Percentiles rank a stretch among this genome's conserved stretches.
Evolutionary conservation across 192 early-diverging fungal species (phyloP).

Genomic region (Coemansia sp.): DNA sequence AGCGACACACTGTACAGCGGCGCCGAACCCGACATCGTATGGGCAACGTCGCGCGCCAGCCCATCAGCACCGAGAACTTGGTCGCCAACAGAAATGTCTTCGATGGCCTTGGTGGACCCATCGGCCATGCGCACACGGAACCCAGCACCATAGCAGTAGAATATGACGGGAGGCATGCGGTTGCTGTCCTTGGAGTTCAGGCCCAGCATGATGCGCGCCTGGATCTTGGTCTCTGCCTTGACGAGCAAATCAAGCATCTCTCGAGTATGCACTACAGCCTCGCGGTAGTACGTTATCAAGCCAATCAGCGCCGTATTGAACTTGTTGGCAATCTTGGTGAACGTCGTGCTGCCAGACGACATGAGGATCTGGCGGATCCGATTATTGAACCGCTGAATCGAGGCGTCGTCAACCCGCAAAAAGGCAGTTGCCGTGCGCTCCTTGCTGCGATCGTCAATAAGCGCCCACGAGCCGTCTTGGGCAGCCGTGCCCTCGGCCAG

Average conservation of each 20-base stretch:
- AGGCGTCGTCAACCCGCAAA: constrained; percentile 93
- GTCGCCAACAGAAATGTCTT: constrained; percentile 32
- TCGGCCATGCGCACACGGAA: constrained; percentile 53
- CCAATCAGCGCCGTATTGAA: constrained; percentile 89
- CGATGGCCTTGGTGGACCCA: constrained; percentile 35
- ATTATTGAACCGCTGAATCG: constrained; percentile 90
- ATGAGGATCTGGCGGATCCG: constrained; percentile 97
- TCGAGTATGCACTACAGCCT: constrained; percentile 95
- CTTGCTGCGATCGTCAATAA: constrained; percentile 96
- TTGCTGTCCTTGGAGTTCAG: constrained; percentile 99
- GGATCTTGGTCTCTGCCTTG: constrained; percentile 98
- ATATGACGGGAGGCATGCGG: constrained; percentile 93
- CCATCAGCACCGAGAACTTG: constrained; percentile 44
- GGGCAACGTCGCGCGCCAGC: constrained; percentile 30
- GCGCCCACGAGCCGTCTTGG: constrained; percentile 77
- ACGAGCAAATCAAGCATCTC: constrained; percentile 96
- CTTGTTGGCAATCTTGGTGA: constrained; percentile 99
- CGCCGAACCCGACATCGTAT: constrained; percentile 30
- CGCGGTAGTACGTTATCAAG: constrained; percentile 97
- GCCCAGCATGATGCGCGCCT: constrained; percentile 98
- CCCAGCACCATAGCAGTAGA: constrained; percentile 60
- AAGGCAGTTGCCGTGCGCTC: constrained; percentile 97
- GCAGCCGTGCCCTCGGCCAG: constrained; percentile 64
- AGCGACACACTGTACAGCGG: constrained; percentile 40
- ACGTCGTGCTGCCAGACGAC: constrained; percentile 95